phyloP scores from a whole-genome alignment of 768 basidiomycete species.

The Lactifluus piperatus region DNA sequence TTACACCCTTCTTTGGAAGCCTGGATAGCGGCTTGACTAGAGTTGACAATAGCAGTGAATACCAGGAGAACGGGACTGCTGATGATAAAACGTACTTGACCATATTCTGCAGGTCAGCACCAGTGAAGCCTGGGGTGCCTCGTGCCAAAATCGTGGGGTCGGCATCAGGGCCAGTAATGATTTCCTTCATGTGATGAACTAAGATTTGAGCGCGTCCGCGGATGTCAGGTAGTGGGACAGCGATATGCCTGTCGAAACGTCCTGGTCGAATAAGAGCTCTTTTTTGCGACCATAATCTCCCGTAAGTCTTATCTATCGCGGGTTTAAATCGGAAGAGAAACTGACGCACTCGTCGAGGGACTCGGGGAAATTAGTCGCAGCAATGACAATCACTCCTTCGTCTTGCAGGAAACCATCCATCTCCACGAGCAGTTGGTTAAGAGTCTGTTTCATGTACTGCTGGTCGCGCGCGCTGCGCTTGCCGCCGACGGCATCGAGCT shows the following conservation, averaged over 20 bases:
- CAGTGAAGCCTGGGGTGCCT: constrained; percentile 93
- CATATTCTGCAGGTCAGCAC: constrained; percentile 95
- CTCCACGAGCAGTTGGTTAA: constrained; percentile 95
- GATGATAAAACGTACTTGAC: constrained; percentile 61
- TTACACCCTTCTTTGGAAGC: constrained; percentile 77
- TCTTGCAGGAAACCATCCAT: constrained; percentile 94
- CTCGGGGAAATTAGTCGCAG: constrained; percentile 96
- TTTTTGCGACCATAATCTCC: neutral
- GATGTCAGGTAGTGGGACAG: constrained; percentile 91
- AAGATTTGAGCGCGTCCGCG: constrained; percentile 91
- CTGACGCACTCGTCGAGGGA: constrained; percentile 79
- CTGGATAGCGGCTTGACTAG: constrained; percentile 85
- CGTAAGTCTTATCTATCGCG: neutral
- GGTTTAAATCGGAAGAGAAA: neutral
- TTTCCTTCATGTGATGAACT: constrained; percentile 80
- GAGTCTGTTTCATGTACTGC: constrained; percentile 86
- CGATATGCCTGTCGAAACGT: constrained; percentile 89
- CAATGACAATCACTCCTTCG: constrained; percentile 93
- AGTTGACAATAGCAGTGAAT: neutral
- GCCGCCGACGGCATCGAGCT: constrained; percentile 88
- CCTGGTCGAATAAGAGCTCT: constrained; percentile 95
- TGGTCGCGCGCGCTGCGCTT: constrained; percentile 79
- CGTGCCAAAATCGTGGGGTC: constrained; percentile 86
- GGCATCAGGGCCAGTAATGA: constrained; percentile 60
- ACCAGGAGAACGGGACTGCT: neutral